Base-by-base conservation (phyloP, 306 rosid genomes). In the Neltuma alba region DNA sequence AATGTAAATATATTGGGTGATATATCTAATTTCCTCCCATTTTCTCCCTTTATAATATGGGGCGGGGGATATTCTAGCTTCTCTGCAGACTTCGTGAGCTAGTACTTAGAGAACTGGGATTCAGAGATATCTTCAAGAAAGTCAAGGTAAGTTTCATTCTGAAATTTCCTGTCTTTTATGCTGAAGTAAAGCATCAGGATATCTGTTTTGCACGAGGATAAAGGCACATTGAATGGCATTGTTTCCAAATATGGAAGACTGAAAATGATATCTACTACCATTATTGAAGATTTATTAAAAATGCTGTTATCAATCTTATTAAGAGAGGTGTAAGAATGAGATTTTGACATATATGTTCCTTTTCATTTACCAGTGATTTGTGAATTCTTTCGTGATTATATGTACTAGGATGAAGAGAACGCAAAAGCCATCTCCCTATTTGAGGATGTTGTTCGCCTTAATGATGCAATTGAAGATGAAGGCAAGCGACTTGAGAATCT, bases 61-160 rank as follows among this genome's bases (percentile, higher is more conserved):
- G 80, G 6, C 45, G 31, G 78, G 60, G 50, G 27, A 23, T 60
- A 73, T 42, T 80, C 61, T 80, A 95, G 99, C 89, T 85, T 83
- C 88, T 95, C 41, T 95, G 99, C 93, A 89, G 88, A 85, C 85
- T 93, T 86, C 98, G 98, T 23, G 99, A 95, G 85, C 89, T 80
- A 83, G 50, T 88, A 52, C 98, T 95, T 58, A 89, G 89, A 85
- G 98, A 93, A 79, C 50, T 89, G 79, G 97, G 98, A 84, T 90
- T 95, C 90, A 85, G 70, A 57, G 99, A 95, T 80, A 95, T 95
- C 83, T 95, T 95, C 89, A 95, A 91, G 98, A 90, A 86, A 87
- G 93, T 93, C 73, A 95, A 95, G 98, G 98, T 82, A 82, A 68
- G 76, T 80, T 73, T 82, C 31, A 47, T 62, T 72, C 47, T 58